Evolutionary conservation across 495 filamentous ascomycete species (phyloP), one percentile per base, ranked within the genome.

Genomic region (Friedmanniomyces simplex): DNA sequence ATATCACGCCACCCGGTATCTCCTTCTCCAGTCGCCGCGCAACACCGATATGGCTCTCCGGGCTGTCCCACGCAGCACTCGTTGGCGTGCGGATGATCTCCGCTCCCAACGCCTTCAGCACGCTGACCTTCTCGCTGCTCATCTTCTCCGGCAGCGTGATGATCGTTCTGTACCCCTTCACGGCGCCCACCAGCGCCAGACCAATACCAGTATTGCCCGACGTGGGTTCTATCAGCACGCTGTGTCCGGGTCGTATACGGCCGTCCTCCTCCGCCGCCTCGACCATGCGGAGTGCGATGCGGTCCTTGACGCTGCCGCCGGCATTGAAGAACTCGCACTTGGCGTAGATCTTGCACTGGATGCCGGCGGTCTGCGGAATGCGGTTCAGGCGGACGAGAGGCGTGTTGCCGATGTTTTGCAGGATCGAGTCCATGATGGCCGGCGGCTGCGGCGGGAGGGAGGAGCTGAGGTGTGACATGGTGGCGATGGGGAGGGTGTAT

Each of bases 121-220:
- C 93, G 1, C 90, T 82, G 13, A 99, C 94, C 70, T 99, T 99
- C 72, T 99, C 93, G 26, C 89, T 82, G 6, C 89, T 95, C 93
- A 99, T 99, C 77, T 99, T 99, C 74, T 99, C 93, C 37, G 93
- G 93, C 1, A 99, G 81, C 0, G 93, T 99, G 67, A 99, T 99
- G 71, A 99, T 96, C 16, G 88, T 93, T 71, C 91, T 93, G 74
- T 99, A 98, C 50, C 83, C 91, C 75, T 96, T 96, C 58, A 99
- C 85, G 8, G 93, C 93, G 32, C 81, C 91, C 16, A 97, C 91
- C 43, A 99, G 77, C 18, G 93, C 93, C 50, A 99, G 75, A 22
- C 93, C 93, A 64, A 99, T 99, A 63, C 93, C 93, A 79, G 93
- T 99, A 65, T 99, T 99, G 32, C 93, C 93, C 66, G 88, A 94